Evolutionary conservation across 2,329 filamentous ascomycete genomes (phyloP), one percentile per base, ranked within the genome.

Genomic region (Zymoseptoria pseudotritici): DNA sequence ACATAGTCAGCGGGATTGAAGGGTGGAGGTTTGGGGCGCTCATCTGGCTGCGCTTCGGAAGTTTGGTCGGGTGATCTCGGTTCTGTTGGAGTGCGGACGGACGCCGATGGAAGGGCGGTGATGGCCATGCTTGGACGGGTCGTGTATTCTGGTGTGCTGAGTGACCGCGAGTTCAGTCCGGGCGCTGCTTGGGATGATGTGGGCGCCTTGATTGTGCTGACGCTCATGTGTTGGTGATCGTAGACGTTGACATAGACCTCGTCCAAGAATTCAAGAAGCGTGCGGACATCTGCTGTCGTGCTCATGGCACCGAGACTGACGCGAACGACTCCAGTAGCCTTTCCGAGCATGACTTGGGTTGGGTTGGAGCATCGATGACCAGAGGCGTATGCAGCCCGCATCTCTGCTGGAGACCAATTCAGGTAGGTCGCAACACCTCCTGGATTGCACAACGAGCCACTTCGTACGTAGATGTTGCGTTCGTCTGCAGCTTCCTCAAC

Each of bases 251-350:
- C 60, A 58, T 74, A 74, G 1, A 65, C 65, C 8, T 71, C 68
- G 29, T 71, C 61, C 19, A 74, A 54, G 62, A 74, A 74, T 10
- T 63, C 55, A 10, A 94, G 64, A 56, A 97, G 89, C 5, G 75
- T 78, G 46, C 86, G 77, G 13, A 86, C 77, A 62, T 87, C 85
- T 2, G 74, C 71, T 20, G 77, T 69, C 2, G 81, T 85, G 62
- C 80, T 85, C 82, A 85, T 85, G 11, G 84, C 83, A 0, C 85
- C 85, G 1, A 87, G 73, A 60, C 82, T 85, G 5, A 80, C 81
- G 20, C 85, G 77, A 6, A 86, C 82, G 51, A 87, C 83, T 0
- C 85, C 85, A 24, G 83, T 84, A 1, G 83, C 79, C 53, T 80
- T 76, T 19, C 81, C 79, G 10, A 81, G 73, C 60, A 84, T 79